These are phyloP conservation scores for Calocybe cyanea DNA, from an alignment of 768 basidiomycete species.

Conservation along the genomic window DNA sequence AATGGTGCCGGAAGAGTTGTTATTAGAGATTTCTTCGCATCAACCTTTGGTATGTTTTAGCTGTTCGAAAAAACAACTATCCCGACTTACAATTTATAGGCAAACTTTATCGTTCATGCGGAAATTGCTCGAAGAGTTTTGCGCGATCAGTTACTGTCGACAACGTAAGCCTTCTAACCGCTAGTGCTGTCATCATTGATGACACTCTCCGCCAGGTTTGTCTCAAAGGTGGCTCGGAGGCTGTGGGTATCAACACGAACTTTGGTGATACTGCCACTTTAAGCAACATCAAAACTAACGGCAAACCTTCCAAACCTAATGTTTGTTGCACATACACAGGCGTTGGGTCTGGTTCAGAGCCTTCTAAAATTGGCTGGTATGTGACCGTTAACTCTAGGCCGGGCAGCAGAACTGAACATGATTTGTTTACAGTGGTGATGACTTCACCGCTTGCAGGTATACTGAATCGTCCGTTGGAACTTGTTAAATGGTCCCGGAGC, in stretches of 20 bases:
- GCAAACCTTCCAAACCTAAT: conserved; percentile 21
- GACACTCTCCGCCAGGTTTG: conserved; percentile 15
- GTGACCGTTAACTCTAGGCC: neutral
- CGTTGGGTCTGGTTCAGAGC: conserved; percentile 21
- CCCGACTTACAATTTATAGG: conserved; percentile 9
- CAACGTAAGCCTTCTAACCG: conserved; percentile 15
- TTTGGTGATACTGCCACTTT: conserved; percentile 25
- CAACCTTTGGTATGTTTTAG: conserved; percentile 18
- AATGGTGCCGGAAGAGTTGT: conserved; percentile 23
- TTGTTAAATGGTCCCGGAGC: too few relatives aligned
- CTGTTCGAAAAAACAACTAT: neutral
- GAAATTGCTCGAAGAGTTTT: conserved; percentile 21
- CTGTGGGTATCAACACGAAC: conserved; percentile 26
- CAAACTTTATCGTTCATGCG: conserved; percentile 26
- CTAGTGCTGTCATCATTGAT: neutral
- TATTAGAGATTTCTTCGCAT: conserved; percentile 25
- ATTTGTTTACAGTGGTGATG: conserved; percentile 16
- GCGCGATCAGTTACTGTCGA: conserved; percentile 23
- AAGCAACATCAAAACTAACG: conserved; percentile 20
- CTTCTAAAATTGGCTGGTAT: conserved; percentile 26
- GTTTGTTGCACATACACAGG: conserved; percentile 26
- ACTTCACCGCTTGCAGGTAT: conserved; percentile 21
- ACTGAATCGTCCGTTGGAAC: conserved; percentile 20
- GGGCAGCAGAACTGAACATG: neutral
- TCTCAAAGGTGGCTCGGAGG: conserved; percentile 18